These are phyloP conservation scores for Pythium volutum DNA, from an alignment of 352 stramenopile species.

Conservation along the genomic window DNA sequence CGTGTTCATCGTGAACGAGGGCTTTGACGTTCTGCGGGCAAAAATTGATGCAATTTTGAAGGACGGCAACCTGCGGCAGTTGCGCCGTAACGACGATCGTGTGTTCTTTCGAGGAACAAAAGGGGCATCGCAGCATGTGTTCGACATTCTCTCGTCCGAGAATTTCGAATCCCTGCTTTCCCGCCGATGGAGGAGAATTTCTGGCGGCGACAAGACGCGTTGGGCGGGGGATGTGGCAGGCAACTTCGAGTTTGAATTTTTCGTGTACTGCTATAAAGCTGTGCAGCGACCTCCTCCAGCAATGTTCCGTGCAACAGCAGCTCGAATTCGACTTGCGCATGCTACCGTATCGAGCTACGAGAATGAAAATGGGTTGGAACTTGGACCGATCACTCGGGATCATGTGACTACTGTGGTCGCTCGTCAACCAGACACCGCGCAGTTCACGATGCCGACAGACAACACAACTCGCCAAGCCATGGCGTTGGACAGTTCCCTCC, in stretches of 20 bases:
- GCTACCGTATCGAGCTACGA: not conserved
- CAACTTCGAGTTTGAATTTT: constrained; percentile 2
- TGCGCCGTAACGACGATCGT: constrained; percentile 1
- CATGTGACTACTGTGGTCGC: not conserved
- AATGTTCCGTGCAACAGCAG: not conserved
- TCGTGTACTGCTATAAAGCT: not conserved
- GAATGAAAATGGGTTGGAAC: not conserved
- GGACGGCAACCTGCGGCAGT: not conserved
- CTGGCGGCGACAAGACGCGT: not conserved
- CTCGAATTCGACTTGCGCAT: not conserved
- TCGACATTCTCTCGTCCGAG: constrained; percentile 1
- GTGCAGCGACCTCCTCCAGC: not conserved
- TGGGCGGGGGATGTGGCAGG: not conserved
- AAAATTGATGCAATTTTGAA: not conserved
- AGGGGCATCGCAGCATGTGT: not conserved
- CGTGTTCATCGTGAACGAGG: not conserved
- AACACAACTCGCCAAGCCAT: not conserved
- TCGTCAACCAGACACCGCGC: not conserved
- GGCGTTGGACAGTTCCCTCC: not conserved
- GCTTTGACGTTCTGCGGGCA: not conserved
- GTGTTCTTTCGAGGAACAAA: not conserved
- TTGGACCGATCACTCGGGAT: not conserved
- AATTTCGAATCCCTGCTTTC: too few relatives aligned
- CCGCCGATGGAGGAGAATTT: constrained; percentile 1
- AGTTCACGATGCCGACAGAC: constrained; percentile 2